Evolutionary conservation across 352 stramenopile species (phyloP), one percentile per base, ranked within the genome.

Genomic region (Phytophthora idaei): DNA sequence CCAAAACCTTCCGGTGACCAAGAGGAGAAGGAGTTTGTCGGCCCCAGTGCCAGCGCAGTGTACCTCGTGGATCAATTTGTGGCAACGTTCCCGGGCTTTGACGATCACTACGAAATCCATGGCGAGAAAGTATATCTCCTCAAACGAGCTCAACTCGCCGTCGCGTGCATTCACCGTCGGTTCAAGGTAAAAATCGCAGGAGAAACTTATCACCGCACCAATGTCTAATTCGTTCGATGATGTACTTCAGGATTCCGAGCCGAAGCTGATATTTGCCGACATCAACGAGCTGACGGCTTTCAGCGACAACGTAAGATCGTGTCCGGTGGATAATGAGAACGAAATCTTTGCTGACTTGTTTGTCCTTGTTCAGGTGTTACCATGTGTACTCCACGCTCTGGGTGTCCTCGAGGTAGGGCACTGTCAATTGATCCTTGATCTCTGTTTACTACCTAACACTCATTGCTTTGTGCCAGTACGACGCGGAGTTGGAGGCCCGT

Each of bases 131-230:
- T 86, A 6, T 90, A 78, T 36, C 69, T 95, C 53, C 69, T 91
- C 53, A 95, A 95, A 70, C 83, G 86, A 12, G 85, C 75, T 37
- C 87, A 95, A 68, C 71, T 93, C 21, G 74, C 69, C 3, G 78
- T 80, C 21, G 64, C 66, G 4, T 81, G 60, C 15, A 64, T 93
- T 21, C 76, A 92, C 53, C 80, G 80, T 25, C 87, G 85, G 34
- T 95, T 93, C 59, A 77, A 85, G 64, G 86, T 92, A 45, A 27
- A 15, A 41, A 37, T 21, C 21, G 21, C 21, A 21, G 21, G 21
- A 21, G 21, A 21, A 27, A 12, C 21, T 42, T 15, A 48, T 50
- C 14, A 44, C 5, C 46, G 36, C 32, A 53, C 8, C 14, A 55
- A 15, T 32, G 17, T 52, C 52, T 56, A 39, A 66, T 53, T 4